Evolutionary conservation across 306 rosid species (phyloP).

Genomic region (Fagus crenata): DNA sequence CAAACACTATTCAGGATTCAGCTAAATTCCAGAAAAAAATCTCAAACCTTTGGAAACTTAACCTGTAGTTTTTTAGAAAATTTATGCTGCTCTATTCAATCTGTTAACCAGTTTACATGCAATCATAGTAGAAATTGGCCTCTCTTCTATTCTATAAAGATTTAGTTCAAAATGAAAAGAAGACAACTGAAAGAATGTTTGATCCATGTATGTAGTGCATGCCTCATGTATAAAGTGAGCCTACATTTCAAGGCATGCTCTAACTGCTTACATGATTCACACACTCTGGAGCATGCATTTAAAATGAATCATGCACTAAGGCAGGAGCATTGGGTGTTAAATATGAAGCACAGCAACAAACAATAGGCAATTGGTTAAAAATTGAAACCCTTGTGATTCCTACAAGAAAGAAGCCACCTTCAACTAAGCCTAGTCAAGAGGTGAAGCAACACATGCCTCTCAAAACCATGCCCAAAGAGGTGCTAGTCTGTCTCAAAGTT

Average conservation of each 20-base stretch:
- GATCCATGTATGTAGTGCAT: background rate
- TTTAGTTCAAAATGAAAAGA: background rate
- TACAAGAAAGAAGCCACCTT: background rate
- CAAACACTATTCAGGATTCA: background rate
- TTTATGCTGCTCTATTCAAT: background rate
- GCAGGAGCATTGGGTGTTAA: background rate
- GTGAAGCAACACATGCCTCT: background rate
- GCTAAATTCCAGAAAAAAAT: slow-evolving; percentile 1
- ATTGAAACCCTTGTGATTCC: background rate
- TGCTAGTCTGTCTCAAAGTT: background rate
- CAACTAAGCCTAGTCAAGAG: background rate
- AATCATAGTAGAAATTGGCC: background rate
- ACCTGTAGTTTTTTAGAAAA: background rate
- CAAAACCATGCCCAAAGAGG: background rate
- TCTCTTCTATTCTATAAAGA: background rate
- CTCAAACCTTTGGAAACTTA: background rate
- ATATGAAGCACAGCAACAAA: background rate
- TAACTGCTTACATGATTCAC: background rate
- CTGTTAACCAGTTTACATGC: background rate
- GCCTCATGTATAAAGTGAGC: background rate
- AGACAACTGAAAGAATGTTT: background rate
- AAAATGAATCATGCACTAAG: background rate
- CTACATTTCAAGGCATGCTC: background rate
- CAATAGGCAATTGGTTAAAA: background rate
- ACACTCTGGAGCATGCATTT: background rate